A percentile compares a stretch with the other conserved stretches of the same genome.
Evolutionary conservation across 768 basidiomycete genomes (phyloP).

Genomic region (Dentipellis fragilis): DNA sequence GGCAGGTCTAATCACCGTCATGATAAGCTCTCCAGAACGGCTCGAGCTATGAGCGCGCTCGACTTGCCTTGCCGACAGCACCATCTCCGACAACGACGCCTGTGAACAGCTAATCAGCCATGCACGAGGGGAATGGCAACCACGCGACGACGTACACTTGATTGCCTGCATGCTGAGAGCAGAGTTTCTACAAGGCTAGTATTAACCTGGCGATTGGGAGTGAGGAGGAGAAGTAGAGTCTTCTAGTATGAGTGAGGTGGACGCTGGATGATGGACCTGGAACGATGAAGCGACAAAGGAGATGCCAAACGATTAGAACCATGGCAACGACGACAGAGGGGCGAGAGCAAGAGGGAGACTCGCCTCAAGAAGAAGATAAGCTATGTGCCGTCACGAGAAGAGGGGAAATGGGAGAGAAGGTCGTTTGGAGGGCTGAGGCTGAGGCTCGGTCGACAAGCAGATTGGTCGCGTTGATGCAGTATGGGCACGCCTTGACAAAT

Average conservation of each 20-base stretch:
- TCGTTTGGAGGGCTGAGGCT: neutral
- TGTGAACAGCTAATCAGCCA: slow-evolving; percentile 21
- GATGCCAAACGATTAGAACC: neutral
- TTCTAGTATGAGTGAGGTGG: neutral
- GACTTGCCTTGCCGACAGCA: slow-evolving; percentile 90
- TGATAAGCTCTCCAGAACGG: slow-evolving; percentile 13
- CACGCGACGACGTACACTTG: slow-evolving; percentile 54
- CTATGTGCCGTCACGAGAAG: neutral
- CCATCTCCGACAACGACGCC: slow-evolving; percentile 98
- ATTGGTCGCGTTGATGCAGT: neutral
- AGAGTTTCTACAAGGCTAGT: neutral
- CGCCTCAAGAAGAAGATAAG: neutral
- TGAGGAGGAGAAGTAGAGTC: neutral
- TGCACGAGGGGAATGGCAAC: neutral
- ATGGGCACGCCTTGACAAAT: slow-evolving; percentile 12
- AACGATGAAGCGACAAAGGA: neutral
- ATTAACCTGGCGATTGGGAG: neutral
- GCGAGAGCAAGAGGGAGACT: neutral
- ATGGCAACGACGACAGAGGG: neutral
- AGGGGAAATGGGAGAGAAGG: neutral
- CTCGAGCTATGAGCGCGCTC: neutral
- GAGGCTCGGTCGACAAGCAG: slow-evolving; percentile 1
- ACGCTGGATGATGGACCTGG: neutral
- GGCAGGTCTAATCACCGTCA: slow-evolving; percentile 65
- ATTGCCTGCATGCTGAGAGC: slow-evolving; percentile 68